Base-by-base conservation (phyloP, 1,139 yeast species). In the Geotrichum europaeum region DNA sequence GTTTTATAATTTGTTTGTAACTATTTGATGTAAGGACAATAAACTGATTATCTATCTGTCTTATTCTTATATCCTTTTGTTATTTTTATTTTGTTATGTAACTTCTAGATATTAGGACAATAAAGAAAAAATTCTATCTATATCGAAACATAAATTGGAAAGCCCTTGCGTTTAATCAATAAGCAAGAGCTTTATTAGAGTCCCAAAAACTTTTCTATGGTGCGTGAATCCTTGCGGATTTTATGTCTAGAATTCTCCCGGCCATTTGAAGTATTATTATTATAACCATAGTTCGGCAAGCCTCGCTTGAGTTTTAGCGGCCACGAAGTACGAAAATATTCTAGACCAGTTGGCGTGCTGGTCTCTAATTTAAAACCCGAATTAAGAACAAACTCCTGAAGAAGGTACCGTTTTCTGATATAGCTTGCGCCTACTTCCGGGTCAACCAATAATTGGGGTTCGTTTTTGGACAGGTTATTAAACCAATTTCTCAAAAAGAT, bases 351-450 rank as follows among this genome's bases (percentile, higher is more conserved):
- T n/a, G n/a, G 15, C 15, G n/a, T 10, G 10, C 1, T 43, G 13
- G 10, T 15, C 28, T 54, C 51, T 12, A 9, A n/a, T 18, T 22
- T 25, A 24, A 47, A 13, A 12, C 58, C 58, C 4, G 28, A 32
- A 28, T 49, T 40, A 2, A 58, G 28, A 10, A 58, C 55, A 51
- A 58, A 54, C 49, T 58, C 60, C 9, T 54, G 57, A 13, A 54
- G 50, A 15, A 58, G 32, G 25, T 50, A 58, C n/a, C 50, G 30
- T 25, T 51, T 54, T 25, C 51, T 52, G 40, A 58, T 28, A 49
- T 58, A 55, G 40, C 47, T 40, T 13, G 49, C 47, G 6, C 54
- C 52, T 5, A 32, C 60, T 49, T 54, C 58, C 9, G 58, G 57
- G 28, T 58, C 57, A 15, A 55, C 60, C 2, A 54, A 4, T 20